A percentile compares a stretch with the other conserved stretches of the same genome.
These are phyloP conservation scores for Yamadazyma atlantica DNA, from an alignment of 1,139 yeast species.

Conservation along the genomic window DNA sequence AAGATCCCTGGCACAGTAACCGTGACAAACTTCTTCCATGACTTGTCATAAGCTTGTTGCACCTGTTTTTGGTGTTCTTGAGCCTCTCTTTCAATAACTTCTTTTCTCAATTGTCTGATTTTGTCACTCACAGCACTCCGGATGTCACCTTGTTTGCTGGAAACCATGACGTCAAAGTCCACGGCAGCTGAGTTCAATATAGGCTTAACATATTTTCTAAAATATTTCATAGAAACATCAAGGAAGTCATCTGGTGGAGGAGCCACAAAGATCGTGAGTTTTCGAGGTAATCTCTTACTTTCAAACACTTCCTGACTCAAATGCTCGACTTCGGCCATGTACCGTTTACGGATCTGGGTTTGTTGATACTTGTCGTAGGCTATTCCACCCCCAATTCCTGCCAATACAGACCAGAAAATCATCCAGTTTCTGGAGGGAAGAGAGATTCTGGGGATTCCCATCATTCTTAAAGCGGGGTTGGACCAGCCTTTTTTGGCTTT, in stretches of 20 bases:
- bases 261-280: constrained; percentile 78
- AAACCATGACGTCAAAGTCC: constrained; percentile 75
- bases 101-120: constrained; percentile 66
- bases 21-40: constrained; percentile 19
- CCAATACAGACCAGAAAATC: constrained; percentile 78
- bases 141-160: constrained; percentile 87
- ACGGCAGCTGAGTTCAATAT: constrained; percentile 81
- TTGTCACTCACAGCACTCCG: constrained; percentile 79
- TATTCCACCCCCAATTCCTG: constrained; percentile 67
- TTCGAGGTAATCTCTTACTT: constrained; percentile 60
- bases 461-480: constrained; percentile 83
- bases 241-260: constrained; percentile 96
- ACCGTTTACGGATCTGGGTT: constrained; percentile 59
- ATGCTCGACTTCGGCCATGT: constrained; percentile 61
- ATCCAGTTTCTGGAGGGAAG: constrained; percentile 93
- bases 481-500: constrained; percentile 53
- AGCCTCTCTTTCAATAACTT: constrained; percentile 18
- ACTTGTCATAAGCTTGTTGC: constrained; percentile 6
- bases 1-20: constrained; percentile 12
- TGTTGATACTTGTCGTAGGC: constrained; percentile 80
- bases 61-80: constrained; percentile 4
- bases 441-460: constrained; percentile 79
- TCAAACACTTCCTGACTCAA: constrained; percentile 40
- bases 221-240: constrained; percentile 70
- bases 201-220: constrained; percentile 84